Evolutionary conservation across 2,329 filamentous ascomycete genomes (phyloP).

Genomic region (Ophiostoma triangulosporum): DNA sequence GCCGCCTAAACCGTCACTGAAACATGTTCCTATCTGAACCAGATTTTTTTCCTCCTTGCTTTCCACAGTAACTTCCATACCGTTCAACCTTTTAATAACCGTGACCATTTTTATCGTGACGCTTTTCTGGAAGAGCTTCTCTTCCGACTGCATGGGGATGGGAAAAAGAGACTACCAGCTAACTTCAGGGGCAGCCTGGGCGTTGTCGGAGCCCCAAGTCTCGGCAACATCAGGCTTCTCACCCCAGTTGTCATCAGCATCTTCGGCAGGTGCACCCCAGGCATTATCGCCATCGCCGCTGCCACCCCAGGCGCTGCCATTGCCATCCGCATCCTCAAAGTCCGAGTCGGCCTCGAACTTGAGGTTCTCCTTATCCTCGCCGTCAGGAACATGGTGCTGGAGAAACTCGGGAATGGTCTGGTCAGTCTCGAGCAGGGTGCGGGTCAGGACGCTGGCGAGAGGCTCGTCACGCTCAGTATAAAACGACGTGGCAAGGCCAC

Average conservation of each 20-base stretch:
- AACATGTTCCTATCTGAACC: too few relatives aligned
- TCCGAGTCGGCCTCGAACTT: slow-evolving; percentile 44
- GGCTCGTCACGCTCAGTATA: slow-evolving; percentile 67
- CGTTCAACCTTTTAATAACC: too few relatives aligned
- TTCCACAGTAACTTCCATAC: too few relatives aligned
- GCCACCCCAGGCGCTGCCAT: slow-evolving; percentile 17
- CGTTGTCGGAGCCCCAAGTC: neutral
- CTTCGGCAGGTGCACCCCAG: slow-evolving; percentile 3
- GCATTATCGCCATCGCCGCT: slow-evolving; percentile 2
- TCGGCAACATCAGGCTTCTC: neutral
- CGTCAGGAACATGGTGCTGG: slow-evolving; percentile 45
- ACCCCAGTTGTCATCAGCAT: neutral
- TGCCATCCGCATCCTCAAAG: slow-evolving; percentile 25
- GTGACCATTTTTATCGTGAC: too few relatives aligned
- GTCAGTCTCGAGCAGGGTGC: slow-evolving; percentile 65
- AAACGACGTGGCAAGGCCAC: slow-evolving; percentile 77
- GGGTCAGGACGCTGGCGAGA: slow-evolving; percentile 60
- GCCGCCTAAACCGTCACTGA: too few relatives aligned
- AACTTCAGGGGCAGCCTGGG: neutral
- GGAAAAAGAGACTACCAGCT: neutral
- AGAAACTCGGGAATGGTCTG: slow-evolving; percentile 79
- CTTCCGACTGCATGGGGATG: neutral
- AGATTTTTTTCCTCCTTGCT: too few relatives aligned
- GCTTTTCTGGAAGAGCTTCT: neutral
- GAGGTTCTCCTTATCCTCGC: slow-evolving; percentile 30